Base-by-base conservation (phyloP, 2,329 filamentous ascomycete genomes). In the Apiospora koreana region DNA sequence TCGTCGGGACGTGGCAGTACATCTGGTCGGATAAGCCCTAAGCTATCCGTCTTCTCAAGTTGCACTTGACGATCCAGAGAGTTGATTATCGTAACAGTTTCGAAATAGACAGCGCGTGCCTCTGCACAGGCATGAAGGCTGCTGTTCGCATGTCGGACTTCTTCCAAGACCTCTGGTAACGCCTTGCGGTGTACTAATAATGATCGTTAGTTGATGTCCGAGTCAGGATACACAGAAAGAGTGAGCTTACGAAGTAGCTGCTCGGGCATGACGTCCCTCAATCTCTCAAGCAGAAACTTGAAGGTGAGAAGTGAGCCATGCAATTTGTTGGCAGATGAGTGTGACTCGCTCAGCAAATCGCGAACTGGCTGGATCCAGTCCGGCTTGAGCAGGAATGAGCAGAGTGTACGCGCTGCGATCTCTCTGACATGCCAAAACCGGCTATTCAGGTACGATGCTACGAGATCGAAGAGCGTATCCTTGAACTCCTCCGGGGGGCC, bases 381-480 rank as follows among this genome's bases (percentile, higher is more conserved):
- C 3, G 84, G 79, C 23, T 85, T 83, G 1, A 90, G 78, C 28
- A 91, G 80, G 72, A 92, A 89, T 0, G 89, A 90, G 76, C 89
- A 90, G 16, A 93, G 83, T 0, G 93, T 93, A 21, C 92, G 86
- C 0, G 93, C 93, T 0, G 93, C 92, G 78, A 95, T 94, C 75
- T 95, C 93, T 67, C 94, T 86, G 8, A 96, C 89, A 77, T 94
- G 92, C 94, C 94, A 96, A 23, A 94, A 88, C 0, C 87, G 87
- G 72, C 91, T 94, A 14, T 84, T 87, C 3, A 94, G 84, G 69
- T 95, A 90, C 54, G 83, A 84, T 8, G 86, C 80, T 9, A 95
- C 89, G 65, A 88, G 84, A 3, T 80, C 75, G 74, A 88, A 86
- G 6, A 94, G 86, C 65, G 87, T 84, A 1, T 84, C 81, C 1